Evolutionary conservation across 2,329 filamentous ascomycete genomes (phyloP), one percentile per base, ranked within the genome.

Genomic region (Ophiostoma sp.): DNA sequence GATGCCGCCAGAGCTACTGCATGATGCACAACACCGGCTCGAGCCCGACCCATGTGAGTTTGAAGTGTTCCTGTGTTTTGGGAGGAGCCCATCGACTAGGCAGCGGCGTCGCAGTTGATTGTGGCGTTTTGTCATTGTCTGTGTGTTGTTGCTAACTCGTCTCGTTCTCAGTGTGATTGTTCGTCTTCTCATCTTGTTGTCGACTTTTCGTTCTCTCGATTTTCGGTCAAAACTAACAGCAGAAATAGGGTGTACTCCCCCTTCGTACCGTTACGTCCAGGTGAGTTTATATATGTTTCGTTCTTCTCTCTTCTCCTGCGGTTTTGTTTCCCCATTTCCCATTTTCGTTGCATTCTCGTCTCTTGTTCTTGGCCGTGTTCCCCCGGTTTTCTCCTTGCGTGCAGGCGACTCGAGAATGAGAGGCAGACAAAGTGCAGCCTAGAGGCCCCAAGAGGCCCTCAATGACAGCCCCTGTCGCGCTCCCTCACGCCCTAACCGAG

Each of bases 1-100:
- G 87, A 74, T 97, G 95, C 81, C 87, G 87, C 57, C 92, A 92
- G 72, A 92, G 93, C 70, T 97, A 97, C 80, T 98, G 95, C 81
- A 87, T 92, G 74, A 87, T 91, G 72, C 93, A 97, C 80, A 94
- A 97, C 77, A 92, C 94, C 77, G 93, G 93, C 19, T 95, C 92
- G 55, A 93, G 91, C 15, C 82, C 86, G n/a, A 90, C 86, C 48
- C 81, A 84, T 77, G 87, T 88, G 79, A 84, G 85, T n/a, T 39
- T 15, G 15, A 8, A 25, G 3, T 15, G 15, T 19, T 15, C 33
- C 22, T 31, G 15, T 31, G 6, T 31, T 61, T 48, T 63, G 15
- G 36, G 5, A 9, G 22, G 22, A 33, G 33, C 17, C 22, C 63
- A 33, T 63, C n/a, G 33, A 45, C 22, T 42, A 66, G 61, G 61